Conservation (phyloP, 1,284 basidiomycete genomes). For the Rhizoctonia solani region DNA sequence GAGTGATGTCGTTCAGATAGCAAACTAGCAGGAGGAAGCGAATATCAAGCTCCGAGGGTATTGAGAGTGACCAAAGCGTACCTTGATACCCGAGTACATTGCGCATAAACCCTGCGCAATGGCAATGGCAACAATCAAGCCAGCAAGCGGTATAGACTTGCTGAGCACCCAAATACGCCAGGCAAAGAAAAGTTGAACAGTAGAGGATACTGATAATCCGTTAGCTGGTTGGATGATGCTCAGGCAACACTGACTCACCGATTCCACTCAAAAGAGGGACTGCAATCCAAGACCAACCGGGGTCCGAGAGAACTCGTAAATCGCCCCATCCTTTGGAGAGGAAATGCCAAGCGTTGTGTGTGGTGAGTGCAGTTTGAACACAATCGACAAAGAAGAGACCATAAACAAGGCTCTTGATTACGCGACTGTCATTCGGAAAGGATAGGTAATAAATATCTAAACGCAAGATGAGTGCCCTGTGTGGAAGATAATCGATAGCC, state of each 20-base stretch:
- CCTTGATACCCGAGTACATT: constrained; percentile 35
- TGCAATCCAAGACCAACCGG: constrained; percentile 39
- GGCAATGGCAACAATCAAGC: constrained; percentile 30
- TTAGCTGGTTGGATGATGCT: neutral
- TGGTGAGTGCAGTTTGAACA: constrained; percentile 36
- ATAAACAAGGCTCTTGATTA: constrained; percentile 38
- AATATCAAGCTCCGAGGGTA: neutral
- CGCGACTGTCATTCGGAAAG: constrained; percentile 35
- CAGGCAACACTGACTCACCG: neutral
- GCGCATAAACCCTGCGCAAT: constrained; percentile 36
- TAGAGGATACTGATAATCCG: constrained; percentile 17
- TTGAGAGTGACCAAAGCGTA: neutral
- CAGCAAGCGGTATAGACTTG: constrained; percentile 22
- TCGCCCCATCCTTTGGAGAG: constrained; percentile 37
- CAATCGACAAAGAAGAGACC: constrained; percentile 37
- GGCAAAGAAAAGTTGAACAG: constrained; percentile 39
- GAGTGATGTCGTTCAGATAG: constrained; percentile 38
- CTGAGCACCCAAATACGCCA: constrained; percentile 38
- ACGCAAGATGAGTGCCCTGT: neutral
- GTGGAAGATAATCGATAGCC: neutral
- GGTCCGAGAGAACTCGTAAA: constrained; percentile 33
- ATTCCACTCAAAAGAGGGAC: constrained; percentile 38
- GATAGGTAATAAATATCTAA: constrained; percentile 39
- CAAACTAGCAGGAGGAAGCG: constrained; percentile 33
- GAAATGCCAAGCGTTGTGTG: constrained; percentile 39